These are phyloP conservation scores for Exophiala spinifera DNA, from an alignment of 2,329 filamentous ascomycete genomes.

Conservation along the genomic window DNA sequence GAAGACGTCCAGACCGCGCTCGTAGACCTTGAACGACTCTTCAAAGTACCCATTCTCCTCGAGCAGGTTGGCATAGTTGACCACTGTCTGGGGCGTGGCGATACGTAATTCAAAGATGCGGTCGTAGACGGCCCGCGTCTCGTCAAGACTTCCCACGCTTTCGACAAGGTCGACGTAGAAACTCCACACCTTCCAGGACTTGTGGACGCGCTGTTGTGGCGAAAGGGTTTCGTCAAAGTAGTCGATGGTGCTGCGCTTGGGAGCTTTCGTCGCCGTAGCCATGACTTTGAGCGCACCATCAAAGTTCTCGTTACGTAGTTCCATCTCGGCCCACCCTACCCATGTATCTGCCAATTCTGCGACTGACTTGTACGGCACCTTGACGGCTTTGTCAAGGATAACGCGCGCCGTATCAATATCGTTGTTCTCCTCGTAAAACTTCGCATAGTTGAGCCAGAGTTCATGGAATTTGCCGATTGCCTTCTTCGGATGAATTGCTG, in stretches of 20 bases:
- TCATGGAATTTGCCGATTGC: conserved; percentile 91
- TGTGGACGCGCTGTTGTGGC: conserved; percentile 94
- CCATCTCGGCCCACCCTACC: conserved; percentile 99
- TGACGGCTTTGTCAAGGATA: conserved; percentile 97
- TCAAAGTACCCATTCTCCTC: conserved; percentile 95
- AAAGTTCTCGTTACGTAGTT: conserved; percentile 92
- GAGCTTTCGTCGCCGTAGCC: conserved; percentile 95
- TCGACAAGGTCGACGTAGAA: conserved; percentile 98
- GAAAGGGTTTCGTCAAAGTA: conserved; percentile 95
- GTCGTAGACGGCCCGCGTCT: conserved; percentile 92
- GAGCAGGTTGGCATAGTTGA: conserved; percentile 94
- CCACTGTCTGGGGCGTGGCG: conserved; percentile 94
- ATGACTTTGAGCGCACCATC: conserved; percentile 92
- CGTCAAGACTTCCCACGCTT: conserved; percentile 84
- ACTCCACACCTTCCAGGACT: conserved; percentile 99
- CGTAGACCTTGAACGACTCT: conserved; percentile 96
- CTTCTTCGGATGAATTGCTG: conserved; percentile 89
- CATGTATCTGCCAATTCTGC: conserved; percentile 95
- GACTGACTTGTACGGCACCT: conserved; percentile 97
- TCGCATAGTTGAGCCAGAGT: conserved; percentile 94
- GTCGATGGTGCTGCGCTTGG: conserved; percentile 95
- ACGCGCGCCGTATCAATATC: conserved; percentile 81
- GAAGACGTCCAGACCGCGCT: conserved; percentile 95
- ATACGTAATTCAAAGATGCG: conserved; percentile 97
- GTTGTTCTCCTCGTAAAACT: conserved; percentile 87